Evolutionary conservation across 2,329 filamentous ascomycete genomes (phyloP).

Genomic region (Cladophialophora bantiana): DNA sequence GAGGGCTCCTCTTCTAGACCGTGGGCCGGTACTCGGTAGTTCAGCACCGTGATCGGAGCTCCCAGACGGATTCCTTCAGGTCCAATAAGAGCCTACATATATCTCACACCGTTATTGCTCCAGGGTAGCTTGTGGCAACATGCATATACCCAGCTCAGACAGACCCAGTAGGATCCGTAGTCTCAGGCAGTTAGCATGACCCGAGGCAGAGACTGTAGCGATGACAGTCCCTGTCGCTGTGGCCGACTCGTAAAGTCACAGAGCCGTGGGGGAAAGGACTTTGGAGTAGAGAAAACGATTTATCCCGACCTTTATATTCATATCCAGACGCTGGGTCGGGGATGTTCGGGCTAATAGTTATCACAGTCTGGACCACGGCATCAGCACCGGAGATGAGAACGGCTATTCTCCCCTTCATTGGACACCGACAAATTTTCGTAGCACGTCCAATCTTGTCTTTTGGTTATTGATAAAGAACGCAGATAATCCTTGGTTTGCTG

Average conservation of each 20-base stretch:
- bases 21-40: slow-evolving; percentile 1
- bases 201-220: not conserved
- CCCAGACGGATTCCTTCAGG: not conserved
- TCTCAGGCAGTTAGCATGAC: slow-evolving; percentile 1
- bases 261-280: not conserved
- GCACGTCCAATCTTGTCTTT: not conserved
- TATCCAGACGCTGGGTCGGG: slow-evolving; percentile 1
- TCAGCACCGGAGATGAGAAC: slow-evolving; percentile 4
- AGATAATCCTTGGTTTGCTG: not conserved
- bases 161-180: slow-evolving; percentile 3
- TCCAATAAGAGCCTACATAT: slow-evolving; percentile 1
- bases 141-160: slow-evolving; percentile 17
- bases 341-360: slow-evolving; percentile 19
- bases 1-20: slow-evolving; percentile 5
- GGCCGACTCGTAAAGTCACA: not conserved
- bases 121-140: slow-evolving; percentile 13
- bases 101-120: slow-evolving; percentile 7
- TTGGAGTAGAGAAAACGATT: slow-evolving; percentile 15
- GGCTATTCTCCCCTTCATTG: slow-evolving; percentile 12
- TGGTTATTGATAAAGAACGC: not conserved
- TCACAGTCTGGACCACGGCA: not conserved
- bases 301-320: slow-evolving; percentile 24
- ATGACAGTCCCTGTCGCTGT: not conserved
- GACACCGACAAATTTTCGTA: slow-evolving; percentile 15
- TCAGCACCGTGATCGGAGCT: slow-evolving; percentile 4